Base-by-base conservation (phyloP, 73 alveolate species). In the Stentor roeselii region DNA sequence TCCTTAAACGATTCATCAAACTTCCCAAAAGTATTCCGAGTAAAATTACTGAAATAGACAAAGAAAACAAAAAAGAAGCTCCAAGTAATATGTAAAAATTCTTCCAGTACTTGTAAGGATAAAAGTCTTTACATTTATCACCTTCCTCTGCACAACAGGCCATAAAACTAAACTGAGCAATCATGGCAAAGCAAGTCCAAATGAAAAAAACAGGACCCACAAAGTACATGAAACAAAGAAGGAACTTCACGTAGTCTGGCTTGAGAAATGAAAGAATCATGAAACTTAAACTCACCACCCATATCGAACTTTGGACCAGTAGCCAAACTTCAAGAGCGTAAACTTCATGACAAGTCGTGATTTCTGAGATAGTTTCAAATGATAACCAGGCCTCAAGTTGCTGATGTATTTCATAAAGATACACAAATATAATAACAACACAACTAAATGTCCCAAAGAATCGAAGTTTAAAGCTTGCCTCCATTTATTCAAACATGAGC, bases 401-500 rank as follows among this genome's bases (percentile, higher is more conserved):
- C 21, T 50, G 67, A 11, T 50, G 30, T 11, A 50, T 50, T 50
- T 50, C 67, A 50, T 11, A 50, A 50, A 50, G 21, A 21, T 50
- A 50, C 6, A 11, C 6, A 50, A 50, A 21, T 50, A 50, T 50
- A 50, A 21, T 21, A 6, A 50, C 6, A 21, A 50, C 21, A 50
- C 67, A 11, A 21, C 6, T 21, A 50, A 50, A 50, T 11, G 30
- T 50, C 21, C 67, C 67, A 11, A 21, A 6, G 21, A 50, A 50
- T 6, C 67, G 67, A 6, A 50, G 21, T 50, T 50, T 50, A 11
- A 21, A 50, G 21, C 21, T 50, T 6, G 6, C 21, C 21, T 50
- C 67, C 67, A 50, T 50, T 50, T 50, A 50, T 50, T 11, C 67
- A n/a, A n/a, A n/a, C n/a, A n/a, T n/a, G n/a, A n/a, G n/a, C n/a